Base-by-base conservation (phyloP, 345 rosid genomes). In the Abelmoschus esculentus region DNA sequence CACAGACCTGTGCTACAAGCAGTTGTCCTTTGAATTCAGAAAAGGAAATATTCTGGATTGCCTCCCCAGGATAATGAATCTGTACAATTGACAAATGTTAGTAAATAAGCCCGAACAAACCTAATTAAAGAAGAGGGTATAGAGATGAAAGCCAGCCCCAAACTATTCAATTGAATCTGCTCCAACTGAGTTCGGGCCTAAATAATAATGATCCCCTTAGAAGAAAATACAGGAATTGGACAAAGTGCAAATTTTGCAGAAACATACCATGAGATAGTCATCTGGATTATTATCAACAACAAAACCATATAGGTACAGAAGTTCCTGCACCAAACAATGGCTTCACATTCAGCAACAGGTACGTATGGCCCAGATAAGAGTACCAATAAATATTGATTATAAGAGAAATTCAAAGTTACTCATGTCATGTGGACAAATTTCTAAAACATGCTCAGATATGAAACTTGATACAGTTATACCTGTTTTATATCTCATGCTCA, bases 61-160 rank as follows among this genome's bases (percentile, higher is more conserved):
- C 98, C 80, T 90, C 98, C 3, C 75, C 79, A n/a, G 98, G 98
- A 80, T 90, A 93, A 84, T 90, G 92, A 8, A 93, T 85, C 98
- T 93, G 84, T 50, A 72, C 40, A 56, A 50, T 40, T 52, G 28
- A 59, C 28, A 58, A 44, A 56, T 36, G 52, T 57, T 38, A 26
- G 64, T 2, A 29, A 49, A 66, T 46, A 69, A 40, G 54, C 52
- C 12, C 40, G 26, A 5, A 29, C 26, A 5, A 69, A 9, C 63
- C 13, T 28, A 12, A 28, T 46, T 11, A 22, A 28, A 59, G 66
- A 26, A 58, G 38, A 6, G 4, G 4, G 31, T 34, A 50, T 34
- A 5, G 54, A 54, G 58, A 19, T 58, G 59, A 64, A 64, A 44
- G 36, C 19, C 34, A 44, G 38, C 36, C 54, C 13, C 69, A 46